Evolutionary conservation across 257 asterid genomes (phyloP), one percentile per base, ranked within the genome.

Genomic region (Cordia subcordata): DNA sequence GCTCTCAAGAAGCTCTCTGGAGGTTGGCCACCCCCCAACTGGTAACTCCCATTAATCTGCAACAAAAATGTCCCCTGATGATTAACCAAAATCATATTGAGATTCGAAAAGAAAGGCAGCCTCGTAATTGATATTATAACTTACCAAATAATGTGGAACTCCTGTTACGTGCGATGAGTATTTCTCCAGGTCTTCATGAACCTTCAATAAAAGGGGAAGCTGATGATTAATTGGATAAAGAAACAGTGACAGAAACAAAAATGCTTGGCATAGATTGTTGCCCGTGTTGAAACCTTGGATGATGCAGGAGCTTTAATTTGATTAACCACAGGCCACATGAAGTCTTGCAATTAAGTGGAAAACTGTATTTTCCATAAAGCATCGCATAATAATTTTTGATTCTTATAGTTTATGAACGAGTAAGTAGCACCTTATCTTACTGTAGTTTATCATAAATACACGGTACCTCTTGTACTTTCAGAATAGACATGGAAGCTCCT

Each of bases 1-100:
- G 85, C 80, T 63, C 68, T 78, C 49, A 85, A 72, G 68, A 88
- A 85, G 77, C 64, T 67, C 67, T 85, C 96, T 10, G 90, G 77
- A 55, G 93, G 94, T 55, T 88, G 96, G 38, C 96, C 94, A 62
- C 96, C 96, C 8, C 85, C 83, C 74, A 88, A 54, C 65, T 79
- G 74, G 64, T 57, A 42, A 82, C 85, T 78, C 64, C 88, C 90
- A 32, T 85, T 83, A 21, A 88, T 80, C 96, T 88, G 82, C 47
- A 22, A 21, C 14, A 33, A 51, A n/a, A n/a, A n/a, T n/a, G n/a
- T 21, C 42, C 53, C 60, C 13, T 14, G 16, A 16, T 0, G 0
- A 52, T 52, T 13, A n/a, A n/a, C n/a, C 13, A 11, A 20, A 10
- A 27, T 10, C 13, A 23, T 60, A n/a, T n/a, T n/a, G n/a, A n/a